These are phyloP conservation scores for Straminergon stramineum DNA, from an alignment of 225 moss, liverwort and hornwort species.

Conservation along the genomic window DNA sequence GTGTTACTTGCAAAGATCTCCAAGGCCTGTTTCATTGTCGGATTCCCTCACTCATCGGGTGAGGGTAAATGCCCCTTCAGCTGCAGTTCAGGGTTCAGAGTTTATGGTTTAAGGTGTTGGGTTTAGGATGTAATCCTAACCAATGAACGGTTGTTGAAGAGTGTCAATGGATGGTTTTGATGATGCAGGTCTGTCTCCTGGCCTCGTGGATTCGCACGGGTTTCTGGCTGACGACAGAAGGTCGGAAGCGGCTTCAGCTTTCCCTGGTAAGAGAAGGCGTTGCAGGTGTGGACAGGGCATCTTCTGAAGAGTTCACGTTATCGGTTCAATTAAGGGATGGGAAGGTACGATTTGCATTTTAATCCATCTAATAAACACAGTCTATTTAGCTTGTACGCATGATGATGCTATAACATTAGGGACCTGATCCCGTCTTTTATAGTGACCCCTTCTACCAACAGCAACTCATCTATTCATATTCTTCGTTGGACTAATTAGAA, in stretches of 20 bases:
- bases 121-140: no score
- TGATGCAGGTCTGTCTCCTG: slow-evolving; percentile 50
- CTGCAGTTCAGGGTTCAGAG: neutral
- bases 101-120: neutral
- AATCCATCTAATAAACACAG: neutral
- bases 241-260: slow-evolving; percentile 37
- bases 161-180: neutral
- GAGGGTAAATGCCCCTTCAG: neutral
- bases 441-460: neutral
- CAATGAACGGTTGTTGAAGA: neutral
- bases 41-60: neutral
- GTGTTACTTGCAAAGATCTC: neutral
- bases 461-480: neutral
- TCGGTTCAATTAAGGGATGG: slow-evolving; percentile 48
- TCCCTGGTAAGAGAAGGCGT: slow-evolving; percentile 25
- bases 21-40: neutral
- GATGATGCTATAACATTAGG: neutral
- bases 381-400: neutral
- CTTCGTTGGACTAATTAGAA: neutral
- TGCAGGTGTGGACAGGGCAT: slow-evolving; percentile 1
- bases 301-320: slow-evolving; percentile 25
- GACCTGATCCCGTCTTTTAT: neutral
- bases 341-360: slow-evolving; percentile 20
- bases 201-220: slow-evolving; percentile 83
- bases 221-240: slow-evolving; percentile 64